Percentiles rank a stretch among this genome's conserved stretches.
Evolutionary conservation across 192 early-diverging fungal genomes (phyloP).

Genomic region (Rhizoclosmatium globosum): DNA sequence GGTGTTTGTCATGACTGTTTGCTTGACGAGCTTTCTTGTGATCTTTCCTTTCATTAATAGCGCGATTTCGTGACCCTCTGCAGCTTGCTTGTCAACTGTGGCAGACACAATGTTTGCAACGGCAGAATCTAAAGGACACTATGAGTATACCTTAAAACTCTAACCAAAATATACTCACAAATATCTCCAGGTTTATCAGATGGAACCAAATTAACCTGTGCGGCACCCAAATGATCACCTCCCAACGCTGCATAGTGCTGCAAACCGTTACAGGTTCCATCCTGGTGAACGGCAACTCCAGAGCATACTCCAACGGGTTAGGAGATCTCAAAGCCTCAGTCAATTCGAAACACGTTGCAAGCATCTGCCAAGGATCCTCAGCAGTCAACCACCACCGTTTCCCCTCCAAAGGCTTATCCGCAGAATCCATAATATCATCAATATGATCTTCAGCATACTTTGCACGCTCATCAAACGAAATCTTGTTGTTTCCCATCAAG

Average conservation of each 20-base stretch:
- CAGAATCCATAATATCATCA: constrained; percentile 84
- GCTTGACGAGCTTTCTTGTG: constrained; percentile 95
- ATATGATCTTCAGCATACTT: constrained; percentile 77
- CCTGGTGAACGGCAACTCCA: constrained; percentile 90
- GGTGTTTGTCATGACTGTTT: constrained; percentile 99
- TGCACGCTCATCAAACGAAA: constrained; percentile 82
- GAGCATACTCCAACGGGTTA: constrained; percentile 77
- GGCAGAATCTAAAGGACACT: constrained; percentile 67
- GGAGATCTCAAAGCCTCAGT: constrained; percentile 74
- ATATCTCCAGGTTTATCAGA: constrained; percentile 90
- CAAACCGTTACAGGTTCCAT: constrained; percentile 97
- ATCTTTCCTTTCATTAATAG: constrained; percentile 69
- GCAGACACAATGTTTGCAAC: constrained; percentile 81
- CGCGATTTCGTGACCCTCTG: constrained; percentile 53
- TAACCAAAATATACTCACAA: constrained; percentile 27
- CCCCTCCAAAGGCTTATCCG: constrained; percentile 77
- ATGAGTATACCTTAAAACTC: background rate
- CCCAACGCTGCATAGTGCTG: constrained; percentile 99
- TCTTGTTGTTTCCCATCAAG: constrained; percentile 89
- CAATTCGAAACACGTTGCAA: constrained; percentile 90
- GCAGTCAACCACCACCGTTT: constrained; percentile 88
- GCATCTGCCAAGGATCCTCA: constrained; percentile 93
- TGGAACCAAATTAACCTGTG: constrained; percentile 87
- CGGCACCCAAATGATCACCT: constrained; percentile 86
- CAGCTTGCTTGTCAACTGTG: constrained; percentile 71